Base-by-base conservation (phyloP, 176 grass and related monocot genomes). In the Metroxylon sagu region DNA sequence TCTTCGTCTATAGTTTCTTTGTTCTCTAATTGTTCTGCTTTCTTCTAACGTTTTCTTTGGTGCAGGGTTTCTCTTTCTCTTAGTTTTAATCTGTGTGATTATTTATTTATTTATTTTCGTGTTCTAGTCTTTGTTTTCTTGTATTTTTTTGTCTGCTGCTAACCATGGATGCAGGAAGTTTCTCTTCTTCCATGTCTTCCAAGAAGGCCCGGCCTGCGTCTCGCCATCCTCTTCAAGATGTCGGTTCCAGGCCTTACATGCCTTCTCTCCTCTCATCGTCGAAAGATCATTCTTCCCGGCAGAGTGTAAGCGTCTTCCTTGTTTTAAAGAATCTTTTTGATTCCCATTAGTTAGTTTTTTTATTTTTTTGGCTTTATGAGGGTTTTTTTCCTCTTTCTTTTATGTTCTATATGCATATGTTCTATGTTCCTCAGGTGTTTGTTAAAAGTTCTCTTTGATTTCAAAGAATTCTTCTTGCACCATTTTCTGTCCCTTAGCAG, bases 151-250 rank as follows among this genome's bases (percentile, higher is more conserved):
- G 54, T 60, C 60, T 77, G 51, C 29, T 54, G 27, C 82, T 65
- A 81, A 27, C 49, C 62, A 89, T 89, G 81, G 86, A 78, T 43
- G 71, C 67, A 85, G 54, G 62, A 65, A 65, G 49, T 6, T 65
- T 65, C 48, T 65, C 71, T 1, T 82, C 86, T 65, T 76, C 82
- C 19, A 76, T 79, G 70, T 79, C 78, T 15, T 71, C 86, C 0
- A 67, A 61, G 57, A 89, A 89, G 74, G 64, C 12, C 67, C 63
- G 35, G 61, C 53, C 35, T 49, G 67, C 62, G 18, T 69, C 78
- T 5, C 74, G 77, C 4, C 68, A 60, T 35, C 67, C 82, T 30
- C 71, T 85, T 30, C 81, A 82, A 68, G 86, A 85, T 51, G 82
- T 82, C 5, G 66, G 53, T 0, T 72, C 62, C 10, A 69, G 78